Base-by-base conservation (phyloP, 2,329 filamentous ascomycete species). In the Fusarium concolor region DNA sequence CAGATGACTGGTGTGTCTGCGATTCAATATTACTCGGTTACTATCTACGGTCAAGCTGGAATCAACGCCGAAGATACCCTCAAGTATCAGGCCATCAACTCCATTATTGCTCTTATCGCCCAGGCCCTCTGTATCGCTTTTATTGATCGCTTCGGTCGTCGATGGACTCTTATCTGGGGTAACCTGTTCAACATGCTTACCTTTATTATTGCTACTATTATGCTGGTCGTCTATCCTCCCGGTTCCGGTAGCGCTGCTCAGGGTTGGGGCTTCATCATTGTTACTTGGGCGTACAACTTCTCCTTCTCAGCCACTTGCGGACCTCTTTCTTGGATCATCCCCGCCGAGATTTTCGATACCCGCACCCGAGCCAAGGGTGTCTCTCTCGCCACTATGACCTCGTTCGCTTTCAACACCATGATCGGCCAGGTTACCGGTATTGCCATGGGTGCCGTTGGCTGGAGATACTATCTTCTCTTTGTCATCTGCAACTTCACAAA, bases 261-360 rank as follows among this genome's bases (percentile, higher is more conserved):
- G 2, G 84, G 85, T 9, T 92, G 90, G 89, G 90, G 87, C 2
- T 95, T 94, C 78, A 94, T 94, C 64, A 74, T 63, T 41, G 84
- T 87, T 71, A 94, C 91, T 2, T 94, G 92, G 92, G 76, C 92
- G 2, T 94, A 92, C 83, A 94, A 94, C 79, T 91, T 93, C 80
- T 90, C 85, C 41, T 94, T 93, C 83, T 90, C 85, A 5, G 85
- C 85, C 33, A 90, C 90, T 3, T 92, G 89, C 61, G 91, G 91
- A 22, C 90, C 91, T 0, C 79, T 93, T 2, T 79, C 77, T 1
- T 85, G 79, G 85, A 86, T 86, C 68, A 88, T 89, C 62, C 87
- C 87, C 0, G 89, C 90, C 49, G 90, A 93, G 75, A 90, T 93
- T 39, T 94, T 94, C 79, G 91, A 94, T 77, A 94, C 90, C 4